Conservation (phyloP, 441 rosid genomes). For the Gossypium lobatum region DNA sequence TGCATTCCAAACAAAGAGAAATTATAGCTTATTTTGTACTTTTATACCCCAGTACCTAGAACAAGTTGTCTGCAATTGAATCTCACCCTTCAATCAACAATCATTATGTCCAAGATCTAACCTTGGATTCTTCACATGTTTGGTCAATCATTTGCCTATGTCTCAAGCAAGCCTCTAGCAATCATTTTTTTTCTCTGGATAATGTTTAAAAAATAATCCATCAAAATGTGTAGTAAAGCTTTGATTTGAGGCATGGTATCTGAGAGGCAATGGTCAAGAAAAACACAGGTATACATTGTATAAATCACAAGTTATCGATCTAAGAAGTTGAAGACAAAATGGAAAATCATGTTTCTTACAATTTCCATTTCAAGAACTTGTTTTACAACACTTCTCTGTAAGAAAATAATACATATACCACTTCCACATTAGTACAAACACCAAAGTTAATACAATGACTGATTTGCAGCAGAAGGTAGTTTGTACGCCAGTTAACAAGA, state of each 20-base stretch:
- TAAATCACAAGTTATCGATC: background rate
- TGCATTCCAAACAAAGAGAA: background rate
- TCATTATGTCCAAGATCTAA: background rate
- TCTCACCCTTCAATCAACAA: slow-evolving; percentile 1
- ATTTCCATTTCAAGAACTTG: slow-evolving; percentile 29
- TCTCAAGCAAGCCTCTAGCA: background rate
- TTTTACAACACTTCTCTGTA: slow-evolving; percentile 26
- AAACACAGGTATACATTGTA: background rate
- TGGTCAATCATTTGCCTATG: background rate
- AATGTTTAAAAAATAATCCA: background rate
- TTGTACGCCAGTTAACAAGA: background rate
- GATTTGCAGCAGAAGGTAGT: background rate
- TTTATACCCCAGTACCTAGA: background rate
- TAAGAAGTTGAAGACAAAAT: background rate
- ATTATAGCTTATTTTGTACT: slow-evolving; percentile 7
- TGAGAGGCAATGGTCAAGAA: background rate
- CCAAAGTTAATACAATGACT: slow-evolving; percentile 15
- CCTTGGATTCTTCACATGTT: slow-evolving; percentile 3
- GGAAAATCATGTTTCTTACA: slow-evolving; percentile 21
- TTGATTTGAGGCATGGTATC: background rate
- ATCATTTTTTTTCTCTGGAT: background rate
- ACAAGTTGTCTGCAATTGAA: background rate
- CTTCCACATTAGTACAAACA: slow-evolving; percentile 33
- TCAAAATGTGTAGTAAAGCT: background rate
- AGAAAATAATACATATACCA: slow-evolving; percentile 21